Base-by-base conservation (phyloP, 495 filamentous ascomycete genomes). In the Usnea hakonensis region DNA sequence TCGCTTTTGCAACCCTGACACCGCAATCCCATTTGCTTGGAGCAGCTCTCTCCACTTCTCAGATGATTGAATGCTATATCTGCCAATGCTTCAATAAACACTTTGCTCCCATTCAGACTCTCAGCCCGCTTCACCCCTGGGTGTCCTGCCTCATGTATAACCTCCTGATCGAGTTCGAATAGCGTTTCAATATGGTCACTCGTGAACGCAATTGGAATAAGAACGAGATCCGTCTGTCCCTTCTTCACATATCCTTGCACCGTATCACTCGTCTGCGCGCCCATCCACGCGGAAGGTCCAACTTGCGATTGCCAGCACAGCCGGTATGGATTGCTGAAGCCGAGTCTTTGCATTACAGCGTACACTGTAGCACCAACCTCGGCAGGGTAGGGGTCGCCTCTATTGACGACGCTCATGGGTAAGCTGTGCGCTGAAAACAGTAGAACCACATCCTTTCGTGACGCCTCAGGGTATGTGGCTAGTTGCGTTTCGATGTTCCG, bases 271-370 rank as follows among this genome's bases (percentile, higher is more conserved):
- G 95, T 97, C 73, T 97, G 95, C 36, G 95, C 91, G 16, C 95
- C 95, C 7, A 97, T 83, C 95, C 95, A 99, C 21, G 95, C 88
- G 37, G 84, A 87, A 3, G 95, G 95, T 19, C 95, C 95, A 56
- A 99, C 95, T 72, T 99, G 95, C 28, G 91, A 96, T 74, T 99
- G 95, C 94, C 94, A 99, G 70, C 91, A 91, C 36, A 99, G 78
- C 26, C 95, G 85, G 74, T 95, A 97, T 3, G 89, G 89, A 76
- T 99, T 94, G 65, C 81, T 83, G 72, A 91, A 88, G 11, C 85
- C 85, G 14, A 99, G 82, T 30, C 89, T 81, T 68, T 94, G 84
- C 90, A 96, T 96, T 8, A 99, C 95, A 4, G 95, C 93, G 68
- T 96, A 86, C 8, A 97, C 94, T 8, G 95, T 97, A n/a, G 95